Percentiles rank a stretch among this genome's conserved stretches.
phyloP scores from a whole-genome alignment of 768 basidiomycete species.

The Lentinula detonsa region DNA sequence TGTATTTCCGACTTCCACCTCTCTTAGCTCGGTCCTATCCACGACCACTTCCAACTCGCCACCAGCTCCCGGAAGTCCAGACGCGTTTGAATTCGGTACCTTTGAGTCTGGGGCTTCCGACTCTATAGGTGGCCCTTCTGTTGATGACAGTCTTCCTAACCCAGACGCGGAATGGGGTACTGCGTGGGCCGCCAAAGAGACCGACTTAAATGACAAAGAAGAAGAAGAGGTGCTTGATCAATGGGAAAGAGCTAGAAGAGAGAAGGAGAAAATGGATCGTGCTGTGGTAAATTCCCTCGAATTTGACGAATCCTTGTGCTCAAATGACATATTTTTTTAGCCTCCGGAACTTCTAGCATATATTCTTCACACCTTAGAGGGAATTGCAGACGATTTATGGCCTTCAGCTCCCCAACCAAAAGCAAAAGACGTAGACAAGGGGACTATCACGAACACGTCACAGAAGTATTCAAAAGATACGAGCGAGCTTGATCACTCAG shows the following conservation, averaged over 20 bases:
- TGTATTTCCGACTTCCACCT: slow-evolving; percentile 2
- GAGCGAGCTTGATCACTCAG: not conserved
- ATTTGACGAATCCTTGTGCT: slow-evolving; percentile 8
- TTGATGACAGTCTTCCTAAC: slow-evolving; percentile 14
- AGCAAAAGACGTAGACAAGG: not conserved
- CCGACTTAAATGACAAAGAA: slow-evolving; percentile 11
- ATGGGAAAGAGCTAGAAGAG: slow-evolving; percentile 58
- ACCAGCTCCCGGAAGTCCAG: slow-evolving; percentile 34
- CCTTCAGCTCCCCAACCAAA: slow-evolving; percentile 20
- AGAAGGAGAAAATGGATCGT: slow-evolving; percentile 54
- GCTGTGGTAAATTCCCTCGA: slow-evolving; percentile 48
- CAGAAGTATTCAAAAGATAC: not conserved
- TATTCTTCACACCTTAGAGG: slow-evolving; percentile 49
- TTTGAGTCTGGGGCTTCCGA: slow-evolving; percentile 46
- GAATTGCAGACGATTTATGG: slow-evolving; percentile 48
- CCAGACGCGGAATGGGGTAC: slow-evolving; percentile 29
- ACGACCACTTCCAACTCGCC: slow-evolving; percentile 1
- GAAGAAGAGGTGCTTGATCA: slow-evolving; percentile 40
- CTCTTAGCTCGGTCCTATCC: not conserved
- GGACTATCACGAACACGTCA: not conserved
- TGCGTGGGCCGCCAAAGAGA: slow-evolving; percentile 30
- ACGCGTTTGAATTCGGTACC: slow-evolving; percentile 41
- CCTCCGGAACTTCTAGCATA: slow-evolving; percentile 61
- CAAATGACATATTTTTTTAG: slow-evolving; percentile 28
- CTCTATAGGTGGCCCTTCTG: slow-evolving; percentile 14